Evolutionary conservation across 768 basidiomycete species (phyloP), one percentile per base, ranked within the genome.

Genomic region (Artomyces pyxidatus): DNA sequence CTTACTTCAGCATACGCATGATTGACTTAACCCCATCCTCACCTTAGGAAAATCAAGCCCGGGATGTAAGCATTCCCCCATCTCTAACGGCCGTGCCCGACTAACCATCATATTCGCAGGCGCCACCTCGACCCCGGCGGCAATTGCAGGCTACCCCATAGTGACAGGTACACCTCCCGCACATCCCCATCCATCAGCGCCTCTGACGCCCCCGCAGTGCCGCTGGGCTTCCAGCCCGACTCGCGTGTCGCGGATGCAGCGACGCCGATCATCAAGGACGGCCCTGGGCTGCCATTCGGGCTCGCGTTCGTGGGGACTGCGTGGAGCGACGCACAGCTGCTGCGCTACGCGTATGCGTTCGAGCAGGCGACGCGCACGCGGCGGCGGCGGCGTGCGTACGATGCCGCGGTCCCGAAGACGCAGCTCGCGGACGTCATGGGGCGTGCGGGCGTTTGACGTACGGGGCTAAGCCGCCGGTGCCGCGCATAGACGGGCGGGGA

Each of bases 361-460:
- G 75, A 75, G 61, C 81, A 83, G 59, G 72, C 69, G 52, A 83
- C 83, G 4, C 68, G 76, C 48, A 74, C 72, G 1, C 61, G 81
- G 14, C 59, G 80, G 44, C 60, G 62, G 42, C 67, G 75, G 52
- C 68, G 61, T 58, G 80, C 80, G 3, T 77, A 70, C 54, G 45
- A 69, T 4, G 76, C 66, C 11, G 79, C 80, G 6, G 74, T 81
- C 22, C 81, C 79, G 1, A 75, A 64, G 59, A 80, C 77, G 9
- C 81, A 75, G 56, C 56, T 74, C 22, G 53, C 23, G 14, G 68
- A 74, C 43, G 63, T 73, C 14, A 28, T 68, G 14, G 53, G 52
- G 25, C n/a, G 22, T 16, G 14, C 17, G 23, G 23, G 30, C 23
- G n/a, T n/a, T n/a, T n/a, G n/a, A n/a, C n/a, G n/a, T n/a, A n/a